Percentiles rank a stretch among this genome's conserved stretches.
phyloP scores from a whole-genome alignment of 352 stramenopile genomes.

The Phytophthora palmivora region DNA sequence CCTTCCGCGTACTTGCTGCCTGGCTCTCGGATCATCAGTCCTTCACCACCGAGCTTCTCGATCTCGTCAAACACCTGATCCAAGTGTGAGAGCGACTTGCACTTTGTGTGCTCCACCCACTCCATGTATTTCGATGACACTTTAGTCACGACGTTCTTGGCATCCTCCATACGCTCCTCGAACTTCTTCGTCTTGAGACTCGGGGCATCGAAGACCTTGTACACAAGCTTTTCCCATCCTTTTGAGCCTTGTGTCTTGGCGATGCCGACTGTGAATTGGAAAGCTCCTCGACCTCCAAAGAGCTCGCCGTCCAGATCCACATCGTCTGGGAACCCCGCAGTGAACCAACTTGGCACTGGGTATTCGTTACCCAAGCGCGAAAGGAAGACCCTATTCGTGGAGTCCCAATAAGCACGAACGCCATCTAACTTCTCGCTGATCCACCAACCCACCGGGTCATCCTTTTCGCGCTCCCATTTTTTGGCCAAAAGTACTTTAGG shows the following conservation, averaged over 20 bases:
- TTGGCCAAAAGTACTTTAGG: conserved; percentile 66
- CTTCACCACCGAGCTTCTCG: conserved; percentile 69
- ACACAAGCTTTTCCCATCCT: conserved; percentile 64
- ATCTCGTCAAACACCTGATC: conserved; percentile 63
- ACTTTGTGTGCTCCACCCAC: conserved; percentile 71
- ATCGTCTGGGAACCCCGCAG: conserved; percentile 54
- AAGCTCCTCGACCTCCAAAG: conserved; percentile 64
- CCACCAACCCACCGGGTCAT: conserved; percentile 68
- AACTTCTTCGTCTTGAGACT: conserved; percentile 57
- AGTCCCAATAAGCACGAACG: conserved; percentile 72
- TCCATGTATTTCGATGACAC: conserved; percentile 53
- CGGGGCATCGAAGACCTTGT: conserved; percentile 76
- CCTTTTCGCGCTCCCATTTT: conserved; percentile 72
- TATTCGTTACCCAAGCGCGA: conserved; percentile 74
- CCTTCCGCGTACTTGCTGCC: conserved; percentile 53
- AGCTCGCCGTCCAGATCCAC: conserved; percentile 78
- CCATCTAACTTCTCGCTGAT: conserved; percentile 85
- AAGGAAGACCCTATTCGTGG: conserved; percentile 56
- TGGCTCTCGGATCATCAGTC: conserved; percentile 75
- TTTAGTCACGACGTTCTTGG: conserved; percentile 33
- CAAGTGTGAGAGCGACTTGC: conserved; percentile 53
- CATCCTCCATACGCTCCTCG: conserved; percentile 59
- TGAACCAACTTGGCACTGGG: conserved; percentile 69
- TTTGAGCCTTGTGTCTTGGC: conserved; percentile 65
- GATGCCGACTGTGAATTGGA: conserved; percentile 74